Evolutionary conservation across 345 rosid species (phyloP), one percentile per base, ranked within the genome.

Genomic region (Cardamine resedifolia): DNA sequence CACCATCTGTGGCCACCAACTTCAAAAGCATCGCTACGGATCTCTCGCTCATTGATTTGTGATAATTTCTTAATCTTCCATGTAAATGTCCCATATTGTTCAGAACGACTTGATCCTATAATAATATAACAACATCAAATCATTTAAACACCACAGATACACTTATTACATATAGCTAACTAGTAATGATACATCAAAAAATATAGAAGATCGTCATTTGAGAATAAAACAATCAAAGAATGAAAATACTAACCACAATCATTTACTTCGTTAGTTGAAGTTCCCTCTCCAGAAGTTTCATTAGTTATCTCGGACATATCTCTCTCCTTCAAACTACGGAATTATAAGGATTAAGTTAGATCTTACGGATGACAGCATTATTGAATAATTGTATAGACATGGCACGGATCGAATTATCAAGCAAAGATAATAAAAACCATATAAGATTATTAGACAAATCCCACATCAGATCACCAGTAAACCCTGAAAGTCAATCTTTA

Each of bases 271-370:
- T 49, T 49, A 10, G 53, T 20, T 21, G 10, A 49, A 21, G 15
- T 10, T 6, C 27, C 27, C 10, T 20, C 85, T 72, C 88, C 86
- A 65, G 86, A 69, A 47, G 85, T 90, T 73, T 87, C 93, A 21
- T 72, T 79, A 30, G 28, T 81, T 81, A 71, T 70, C 77, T 85
- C 85, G 65, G 90, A 88, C 97, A 91, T 89, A 78, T n/a, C 52
- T 43, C n/a, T 44, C 50, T 26, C 15, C 67, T 43, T 26, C 34
- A 62, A 24, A 43, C 34, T 24, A 43, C 10, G 8, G 8, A 62
- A 36, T 24, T 43, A n/a, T 43, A 63, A 62, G 9, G 4, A 60
- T 6, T 59, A 20, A 59, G 47, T 45, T 28, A 8, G 39, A 63
- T 63, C 26, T 11, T 58, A 58, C 6, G n/a, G n/a, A n/a, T n/a